phyloP scores from a whole-genome alignment of 495 filamentous ascomycete species.

The Penicillium diatomitis region DNA sequence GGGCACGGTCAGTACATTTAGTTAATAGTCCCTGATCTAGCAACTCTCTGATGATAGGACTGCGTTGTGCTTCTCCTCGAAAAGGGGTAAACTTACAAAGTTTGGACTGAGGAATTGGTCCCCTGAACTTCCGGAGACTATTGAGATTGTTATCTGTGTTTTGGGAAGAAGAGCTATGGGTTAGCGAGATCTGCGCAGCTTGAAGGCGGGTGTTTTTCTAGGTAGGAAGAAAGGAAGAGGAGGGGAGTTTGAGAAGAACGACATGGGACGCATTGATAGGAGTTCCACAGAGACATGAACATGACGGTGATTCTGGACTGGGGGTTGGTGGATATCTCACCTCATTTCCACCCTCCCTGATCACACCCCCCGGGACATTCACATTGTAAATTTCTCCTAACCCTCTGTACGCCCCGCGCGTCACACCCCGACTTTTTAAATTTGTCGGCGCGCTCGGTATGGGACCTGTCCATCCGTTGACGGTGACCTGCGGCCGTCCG shows the following conservation, averaged over 20 bases:
- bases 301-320: no score
- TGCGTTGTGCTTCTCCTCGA: background rate
- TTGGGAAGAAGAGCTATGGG: no score
- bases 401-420: slow-evolving; percentile 54
- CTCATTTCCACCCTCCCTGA: slow-evolving; percentile 52
- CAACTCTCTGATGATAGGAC: no score
- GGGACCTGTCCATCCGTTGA: slow-evolving; percentile 42
- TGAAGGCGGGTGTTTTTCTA: no score
- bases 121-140: slow-evolving; percentile 50
- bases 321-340: slow-evolving; percentile 6
- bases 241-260: no score
- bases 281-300: no score
- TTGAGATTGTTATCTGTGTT: slow-evolving; percentile 44
- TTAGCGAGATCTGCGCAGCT: no score
- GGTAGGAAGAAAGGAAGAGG: no score
- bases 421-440: slow-evolving; percentile 56
- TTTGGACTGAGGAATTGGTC: slow-evolving; percentile 48
- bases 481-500: slow-evolving; percentile 22
- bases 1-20: no score
- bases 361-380: slow-evolving; percentile 42
- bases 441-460: slow-evolving; percentile 49
- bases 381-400: slow-evolving; percentile 53
- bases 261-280: no score
- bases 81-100: slow-evolving; percentile 38
- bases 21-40: no score